Evolutionary conservation across 805 yeast species (phyloP), one percentile per base, ranked within the genome.

Genomic region (Myxozyma kluyveri): DNA sequence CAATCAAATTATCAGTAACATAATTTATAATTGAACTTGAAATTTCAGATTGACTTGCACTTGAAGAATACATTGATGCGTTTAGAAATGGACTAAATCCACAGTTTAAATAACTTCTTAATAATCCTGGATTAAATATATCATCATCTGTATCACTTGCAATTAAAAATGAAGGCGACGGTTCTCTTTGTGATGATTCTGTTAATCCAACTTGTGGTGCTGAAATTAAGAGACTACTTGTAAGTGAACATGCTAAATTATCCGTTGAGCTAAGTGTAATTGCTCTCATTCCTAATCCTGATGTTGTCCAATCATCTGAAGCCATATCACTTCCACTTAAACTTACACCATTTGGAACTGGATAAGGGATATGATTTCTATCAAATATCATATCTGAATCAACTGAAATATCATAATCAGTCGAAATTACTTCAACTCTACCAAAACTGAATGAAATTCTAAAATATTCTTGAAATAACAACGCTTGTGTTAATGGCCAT

Each of bases 81-180:
- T 76, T 68, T 26, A 88, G 65, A 0, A 88, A 74, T 0, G 96
- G 88, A 0, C 86, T 75, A 47, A 71, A 77, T 0, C 96, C 97
- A 60, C 83, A 75, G 19, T 67, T 52, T 3, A 82, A 64, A 40
- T 73, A 72, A 1, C 68, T 58, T 36, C 63, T 61, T 36, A 82
- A 68, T 1, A 76, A 58, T 0, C 50, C 54, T 14, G 69, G 57
- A 0, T 76, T 66, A 62, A 78, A 83, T 0, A 72, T 70, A 10
- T 41, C 32, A 0, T 56, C 60, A 0, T 64, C 60, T 26, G 66
- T 56, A 57, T 82, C 83, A 43, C 70, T 68, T 0, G 73, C 56
- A 41, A 69, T 69, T 40, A 73, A 63, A 77, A 78, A 75, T 12
- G 70, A 56, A 3, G 61, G 55, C 14, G 45, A 24, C 12, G 42